phyloP scores from a whole-genome alignment of 495 filamentous ascomycete genomes.

The Tuber microsphaerosporum region DNA sequence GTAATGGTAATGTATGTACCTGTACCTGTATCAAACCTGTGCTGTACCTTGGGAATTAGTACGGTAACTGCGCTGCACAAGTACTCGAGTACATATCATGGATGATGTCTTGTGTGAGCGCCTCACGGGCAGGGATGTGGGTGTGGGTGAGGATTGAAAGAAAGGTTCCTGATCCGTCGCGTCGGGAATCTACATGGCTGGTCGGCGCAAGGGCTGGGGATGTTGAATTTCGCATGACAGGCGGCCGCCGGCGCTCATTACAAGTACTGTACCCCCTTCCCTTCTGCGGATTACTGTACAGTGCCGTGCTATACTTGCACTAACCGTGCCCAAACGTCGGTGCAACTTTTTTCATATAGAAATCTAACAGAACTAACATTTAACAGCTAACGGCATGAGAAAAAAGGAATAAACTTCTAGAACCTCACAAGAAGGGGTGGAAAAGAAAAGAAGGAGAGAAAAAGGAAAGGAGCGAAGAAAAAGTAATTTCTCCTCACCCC shows the following conservation, averaged over 20 bases:
- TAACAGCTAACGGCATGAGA: constrained; percentile 2
- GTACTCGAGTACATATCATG: not conserved
- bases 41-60: not conserved
- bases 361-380: constrained; percentile 1
- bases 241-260: constrained; percentile 5
- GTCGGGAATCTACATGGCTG: constrained; percentile 38
- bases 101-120: constrained; percentile 17
- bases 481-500: not conserved
- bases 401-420: constrained; percentile 19
- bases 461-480: constrained; percentile 5
- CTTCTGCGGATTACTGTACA: constrained; percentile 12
- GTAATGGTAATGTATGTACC: not conserved
- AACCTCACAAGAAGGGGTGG: constrained; percentile 13
- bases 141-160: constrained; percentile 9
- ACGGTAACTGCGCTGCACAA: not conserved
- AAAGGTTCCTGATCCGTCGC: constrained; percentile 36
- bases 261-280: not conserved
- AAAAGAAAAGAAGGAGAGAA: constrained; percentile 13
- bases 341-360: not conserved
- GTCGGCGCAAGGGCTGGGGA: constrained; percentile 22
- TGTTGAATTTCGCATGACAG: constrained; percentile 11
- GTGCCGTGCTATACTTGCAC: not conserved
- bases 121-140: not conserved
- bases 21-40: not conserved
- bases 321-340: not conserved